Evolutionary conservation across 2,329 filamentous ascomycete species (phyloP).

Genomic region (Aspergillus hiratsukae): DNA sequence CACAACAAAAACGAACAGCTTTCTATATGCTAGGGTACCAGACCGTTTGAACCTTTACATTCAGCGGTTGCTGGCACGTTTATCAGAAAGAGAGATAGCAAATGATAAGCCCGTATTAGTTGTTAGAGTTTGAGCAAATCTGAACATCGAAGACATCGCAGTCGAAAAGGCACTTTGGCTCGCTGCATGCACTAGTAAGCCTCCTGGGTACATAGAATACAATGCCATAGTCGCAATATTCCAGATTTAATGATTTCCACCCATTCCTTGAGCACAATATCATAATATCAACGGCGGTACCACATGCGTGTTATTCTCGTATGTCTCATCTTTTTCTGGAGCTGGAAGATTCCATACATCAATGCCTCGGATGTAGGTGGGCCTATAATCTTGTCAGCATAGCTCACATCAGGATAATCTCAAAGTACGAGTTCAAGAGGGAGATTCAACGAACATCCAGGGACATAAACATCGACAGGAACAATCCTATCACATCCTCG

Average conservation of each 20-base stretch:
- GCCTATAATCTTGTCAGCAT: conserved; percentile 23
- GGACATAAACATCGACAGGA: conserved; percentile 82
- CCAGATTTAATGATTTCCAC: background rate
- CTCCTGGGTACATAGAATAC: background rate
- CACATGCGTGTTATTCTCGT: conserved; percentile 54
- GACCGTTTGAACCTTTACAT: background rate
- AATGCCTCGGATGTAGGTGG: conserved; percentile 53
- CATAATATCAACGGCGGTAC: conserved; percentile 46
- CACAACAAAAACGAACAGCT: background rate
- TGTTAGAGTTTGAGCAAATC: background rate
- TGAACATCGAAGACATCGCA: background rate
- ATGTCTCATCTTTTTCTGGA: conserved; percentile 72
- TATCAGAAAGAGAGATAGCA: background rate
- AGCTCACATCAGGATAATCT: conserved; percentile 9
- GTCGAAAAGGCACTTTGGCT: background rate
- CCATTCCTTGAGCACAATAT: conserved; percentile 2
- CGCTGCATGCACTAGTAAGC: background rate
- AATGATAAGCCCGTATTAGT: background rate
- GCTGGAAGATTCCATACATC: conserved; percentile 68
- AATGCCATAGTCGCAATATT: background rate
- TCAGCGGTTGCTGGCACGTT: background rate
- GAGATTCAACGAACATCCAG: conserved; percentile 59
- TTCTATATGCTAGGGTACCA: background rate
- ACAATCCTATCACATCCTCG: conserved; percentile 75
- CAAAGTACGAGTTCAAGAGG: background rate